phyloP scores from a whole-genome alignment of 768 basidiomycete species.

The Lactarius indigo region DNA sequence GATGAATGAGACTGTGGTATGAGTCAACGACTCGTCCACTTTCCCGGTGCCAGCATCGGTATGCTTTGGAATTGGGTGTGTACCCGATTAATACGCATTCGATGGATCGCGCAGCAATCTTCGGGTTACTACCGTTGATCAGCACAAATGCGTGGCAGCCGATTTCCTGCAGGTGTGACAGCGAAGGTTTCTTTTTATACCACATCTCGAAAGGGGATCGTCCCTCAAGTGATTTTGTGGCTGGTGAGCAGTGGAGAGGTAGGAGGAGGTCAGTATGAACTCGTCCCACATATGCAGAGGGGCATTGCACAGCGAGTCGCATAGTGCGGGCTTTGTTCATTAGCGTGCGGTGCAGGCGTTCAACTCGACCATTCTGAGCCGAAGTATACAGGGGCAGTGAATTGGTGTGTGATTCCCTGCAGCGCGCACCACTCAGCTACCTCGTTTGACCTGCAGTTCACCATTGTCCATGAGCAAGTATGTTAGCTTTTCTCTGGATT shows the following conservation, averaged over 20 bases:
- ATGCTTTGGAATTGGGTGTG: background rate
- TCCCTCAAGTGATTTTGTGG: conserved; percentile 21
- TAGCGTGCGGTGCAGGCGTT: no score
- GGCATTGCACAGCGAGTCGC: background rate
- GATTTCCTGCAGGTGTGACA: background rate
- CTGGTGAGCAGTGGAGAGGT: background rate
- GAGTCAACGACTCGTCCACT: no score
- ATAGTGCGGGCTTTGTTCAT: no score
- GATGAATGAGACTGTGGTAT: no score
- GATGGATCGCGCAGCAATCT: background rate
- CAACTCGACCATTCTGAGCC: no score
- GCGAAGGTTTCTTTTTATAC: background rate
- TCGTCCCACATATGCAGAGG: background rate
- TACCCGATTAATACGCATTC: background rate
- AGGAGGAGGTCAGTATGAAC: background rate
- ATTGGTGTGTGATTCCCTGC: no score
- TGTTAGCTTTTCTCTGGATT: background rate
- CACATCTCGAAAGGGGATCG: background rate
- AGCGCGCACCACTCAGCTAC: no score
- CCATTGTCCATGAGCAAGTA: no score
- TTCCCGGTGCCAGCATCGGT: background rate
- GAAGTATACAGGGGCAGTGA: no score
- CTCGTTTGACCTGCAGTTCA: no score
- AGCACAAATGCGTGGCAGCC: background rate
- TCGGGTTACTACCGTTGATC: background rate